These are phyloP conservation scores for Trichoderma asperellum DNA, from an alignment of 2,329 filamentous ascomycete species.

Conservation along the genomic window DNA sequence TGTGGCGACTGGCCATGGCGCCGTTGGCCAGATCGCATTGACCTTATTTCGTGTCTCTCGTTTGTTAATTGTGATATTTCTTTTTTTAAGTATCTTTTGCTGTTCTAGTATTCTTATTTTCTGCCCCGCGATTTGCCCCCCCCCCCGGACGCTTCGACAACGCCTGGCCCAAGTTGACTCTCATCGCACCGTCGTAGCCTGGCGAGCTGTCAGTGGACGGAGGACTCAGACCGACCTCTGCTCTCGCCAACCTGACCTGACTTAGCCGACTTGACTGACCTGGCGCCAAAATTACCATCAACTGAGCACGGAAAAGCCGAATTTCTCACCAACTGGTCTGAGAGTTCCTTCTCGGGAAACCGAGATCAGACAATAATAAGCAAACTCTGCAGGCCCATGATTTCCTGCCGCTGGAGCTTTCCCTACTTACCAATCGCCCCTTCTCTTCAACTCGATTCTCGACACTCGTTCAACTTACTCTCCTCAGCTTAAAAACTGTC, in stretches of 20 bases:
- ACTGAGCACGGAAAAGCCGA: background rate
- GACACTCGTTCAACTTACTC: conserved; percentile 22
- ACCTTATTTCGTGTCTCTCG: conserved; percentile 24
- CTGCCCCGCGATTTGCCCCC: conserved; percentile 8
- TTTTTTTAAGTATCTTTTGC: conserved; percentile 21
- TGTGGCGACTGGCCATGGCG: conserved; percentile 20
- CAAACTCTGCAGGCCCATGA: conserved; percentile 10
- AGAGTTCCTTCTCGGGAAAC: conserved; percentile 1
- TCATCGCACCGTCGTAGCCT: conserved; percentile 21
- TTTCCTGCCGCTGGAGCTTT: conserved; percentile 17
- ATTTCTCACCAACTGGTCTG: conserved; percentile 11
- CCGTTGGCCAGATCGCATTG: conserved; percentile 21
- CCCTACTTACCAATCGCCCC: background rate
- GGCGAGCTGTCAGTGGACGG: conserved; percentile 8
- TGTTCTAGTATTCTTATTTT: conserved; percentile 3
- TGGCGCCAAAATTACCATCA: conserved; percentile 6
- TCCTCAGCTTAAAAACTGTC: background rate
- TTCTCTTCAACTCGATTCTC: background rate
- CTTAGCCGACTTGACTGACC: conserved; percentile 1
- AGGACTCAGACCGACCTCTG: conserved; percentile 24
- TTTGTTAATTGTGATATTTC: conserved; percentile 21
- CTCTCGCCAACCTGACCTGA: conserved; percentile 8
- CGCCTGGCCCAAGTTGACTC: conserved; percentile 20
- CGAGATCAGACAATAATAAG: background rate
- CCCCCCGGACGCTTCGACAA: conserved; percentile 13